Evolutionary conservation across 129 eudicot genomes (phyloP).

Genomic region (Tagetes patula): DNA sequence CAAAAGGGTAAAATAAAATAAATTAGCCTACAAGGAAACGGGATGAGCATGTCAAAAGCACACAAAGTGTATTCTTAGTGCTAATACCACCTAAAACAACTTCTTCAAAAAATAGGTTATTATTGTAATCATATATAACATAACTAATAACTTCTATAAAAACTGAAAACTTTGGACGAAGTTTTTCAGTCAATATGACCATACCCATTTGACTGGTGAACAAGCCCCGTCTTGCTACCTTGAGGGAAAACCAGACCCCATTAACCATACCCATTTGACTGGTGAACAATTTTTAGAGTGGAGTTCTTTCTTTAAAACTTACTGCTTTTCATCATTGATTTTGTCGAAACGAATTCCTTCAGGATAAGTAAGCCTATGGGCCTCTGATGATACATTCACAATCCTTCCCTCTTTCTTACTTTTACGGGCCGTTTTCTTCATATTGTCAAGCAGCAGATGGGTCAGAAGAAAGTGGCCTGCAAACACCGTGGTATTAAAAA

Average conservation of each 20-base stretch:
- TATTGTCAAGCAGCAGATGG: constrained; percentile 63
- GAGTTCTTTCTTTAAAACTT: constrained; percentile 16
- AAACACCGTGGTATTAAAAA: constrained; percentile 7
- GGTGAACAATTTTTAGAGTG: background rate
- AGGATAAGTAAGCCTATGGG: constrained; percentile 52
- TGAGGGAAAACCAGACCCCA: background rate
- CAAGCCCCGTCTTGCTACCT: background rate
- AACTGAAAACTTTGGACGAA: background rate
- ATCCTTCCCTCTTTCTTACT: constrained; percentile 72
- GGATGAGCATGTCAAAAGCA: background rate
- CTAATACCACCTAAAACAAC: background rate
- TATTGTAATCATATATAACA: background rate
- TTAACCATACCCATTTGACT: background rate
- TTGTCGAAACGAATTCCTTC: constrained; percentile 75
- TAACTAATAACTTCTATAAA: background rate
- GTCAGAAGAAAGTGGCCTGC: constrained; percentile 82
- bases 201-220: background rate
- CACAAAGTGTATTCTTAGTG: background rate
- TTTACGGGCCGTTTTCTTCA: constrained; percentile 62
- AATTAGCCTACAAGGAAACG: background rate
- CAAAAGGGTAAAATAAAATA: background rate
- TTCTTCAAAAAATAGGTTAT: background rate
- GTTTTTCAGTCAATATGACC: background rate
- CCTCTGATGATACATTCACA: constrained; percentile 72
- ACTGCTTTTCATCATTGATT: constrained; percentile 55